phyloP scores from a whole-genome alignment of 108 stramenopile genomes.

The Discostella stelligeroides region DNA sequence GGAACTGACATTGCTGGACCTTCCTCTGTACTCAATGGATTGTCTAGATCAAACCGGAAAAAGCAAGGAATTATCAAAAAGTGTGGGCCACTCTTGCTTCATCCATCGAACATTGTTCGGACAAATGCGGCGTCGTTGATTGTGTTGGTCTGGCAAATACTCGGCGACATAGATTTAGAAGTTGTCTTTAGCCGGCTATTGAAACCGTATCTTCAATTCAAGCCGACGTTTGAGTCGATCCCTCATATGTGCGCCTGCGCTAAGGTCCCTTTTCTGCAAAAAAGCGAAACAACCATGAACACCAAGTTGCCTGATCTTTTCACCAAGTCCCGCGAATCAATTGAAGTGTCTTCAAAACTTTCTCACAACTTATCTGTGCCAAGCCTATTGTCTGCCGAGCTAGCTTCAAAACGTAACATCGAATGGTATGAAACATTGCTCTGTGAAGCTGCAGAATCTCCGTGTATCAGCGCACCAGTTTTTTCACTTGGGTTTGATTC shows the following conservation, averaged over 20 bases:
- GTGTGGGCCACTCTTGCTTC: conserved; percentile 74
- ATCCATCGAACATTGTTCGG: conserved; percentile 67
- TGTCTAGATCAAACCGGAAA: conserved; percentile 23
- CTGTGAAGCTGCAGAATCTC: conserved; percentile 8
- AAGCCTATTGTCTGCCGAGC: conserved; percentile 41
- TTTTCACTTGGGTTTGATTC: conserved; percentile 40
- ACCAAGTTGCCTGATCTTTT: neutral
- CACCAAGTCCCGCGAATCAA: conserved; percentile 6
- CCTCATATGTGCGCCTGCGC: conserved; percentile 34
- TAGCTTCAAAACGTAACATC: neutral
- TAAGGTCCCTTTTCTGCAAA: conserved; percentile 21
- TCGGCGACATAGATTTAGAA: conserved; percentile 71
- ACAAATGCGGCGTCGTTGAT: conserved; percentile 50
- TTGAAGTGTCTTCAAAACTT: conserved; percentile 35
- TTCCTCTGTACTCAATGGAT: no score
- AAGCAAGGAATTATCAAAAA: conserved; percentile 65
- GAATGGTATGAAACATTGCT: conserved; percentile 35
- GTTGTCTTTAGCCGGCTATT: conserved; percentile 70
- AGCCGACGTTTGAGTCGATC: conserved; percentile 44
- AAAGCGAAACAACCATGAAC: neutral
- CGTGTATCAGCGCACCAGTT: conserved; percentile 20
- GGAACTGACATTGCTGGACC: conserved; percentile 39
- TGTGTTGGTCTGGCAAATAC: conserved; percentile 45
- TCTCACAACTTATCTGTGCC: conserved; percentile 41
- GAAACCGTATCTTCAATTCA: conserved; percentile 71